Conservation (phyloP, 1,139 yeast species). For the Neolecta irregularis region DNA sequence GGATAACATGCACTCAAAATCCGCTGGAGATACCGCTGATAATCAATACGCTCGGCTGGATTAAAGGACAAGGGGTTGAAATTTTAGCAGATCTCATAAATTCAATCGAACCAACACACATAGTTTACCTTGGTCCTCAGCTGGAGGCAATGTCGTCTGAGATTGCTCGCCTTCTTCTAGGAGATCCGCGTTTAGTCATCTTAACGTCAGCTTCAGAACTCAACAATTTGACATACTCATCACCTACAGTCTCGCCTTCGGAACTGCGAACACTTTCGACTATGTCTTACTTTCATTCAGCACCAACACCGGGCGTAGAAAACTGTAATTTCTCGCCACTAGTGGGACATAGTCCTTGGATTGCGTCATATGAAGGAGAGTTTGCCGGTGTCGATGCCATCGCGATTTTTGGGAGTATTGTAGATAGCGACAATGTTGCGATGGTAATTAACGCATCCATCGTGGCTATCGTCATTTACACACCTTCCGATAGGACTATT, state of each 20-base stretch:
- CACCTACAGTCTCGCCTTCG: conserved; percentile 18
- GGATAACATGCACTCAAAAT: conserved; percentile 7
- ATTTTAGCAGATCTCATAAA: conserved; percentile 38
- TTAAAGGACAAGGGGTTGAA: conserved; percentile 72
- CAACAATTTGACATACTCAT: background rate
- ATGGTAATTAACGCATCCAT: conserved; percentile 16
- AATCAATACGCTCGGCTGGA: conserved; percentile 86
- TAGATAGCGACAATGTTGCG: conserved; percentile 9
- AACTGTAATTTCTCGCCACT: conserved; percentile 6
- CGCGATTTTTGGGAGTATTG: conserved; percentile 9
- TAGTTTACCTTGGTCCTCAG: conserved; percentile 12
- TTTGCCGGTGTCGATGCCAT: conserved; percentile 9
- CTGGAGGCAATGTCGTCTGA: conserved; percentile 8
- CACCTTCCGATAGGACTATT: background rate
- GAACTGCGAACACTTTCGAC: conserved; percentile 24
- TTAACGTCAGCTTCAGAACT: conserved; percentile 1
- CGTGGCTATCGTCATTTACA: conserved; percentile 10
- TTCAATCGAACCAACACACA: conserved; percentile 5
- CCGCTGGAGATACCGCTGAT: conserved; percentile 27
- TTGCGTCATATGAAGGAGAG: conserved; percentile 7
- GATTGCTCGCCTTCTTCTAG: conserved; percentile 4
- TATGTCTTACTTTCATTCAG: conserved; percentile 23
- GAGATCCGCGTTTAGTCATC: background rate
- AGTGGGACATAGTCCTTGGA: conserved; percentile 10
- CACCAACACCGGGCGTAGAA: conserved; percentile 5